These are phyloP conservation scores for Chaetomium strumarium DNA, from an alignment of 2,329 filamentous ascomycete species.

Conservation along the genomic window DNA sequence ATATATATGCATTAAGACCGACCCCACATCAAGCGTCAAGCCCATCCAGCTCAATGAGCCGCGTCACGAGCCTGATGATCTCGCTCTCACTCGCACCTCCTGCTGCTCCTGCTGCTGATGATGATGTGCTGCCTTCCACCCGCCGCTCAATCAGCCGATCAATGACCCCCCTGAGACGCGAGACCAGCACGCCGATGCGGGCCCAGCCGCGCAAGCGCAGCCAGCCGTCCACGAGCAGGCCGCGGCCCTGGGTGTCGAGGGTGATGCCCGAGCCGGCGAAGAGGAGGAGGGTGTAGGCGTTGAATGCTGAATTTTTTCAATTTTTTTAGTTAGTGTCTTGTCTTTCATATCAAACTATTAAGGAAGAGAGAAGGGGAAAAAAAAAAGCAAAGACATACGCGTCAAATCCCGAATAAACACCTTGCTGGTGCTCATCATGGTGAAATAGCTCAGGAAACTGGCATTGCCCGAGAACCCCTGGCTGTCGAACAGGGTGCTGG, in stretches of 20 bases:
- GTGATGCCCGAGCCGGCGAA: conserved; percentile 76
- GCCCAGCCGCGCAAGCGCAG: conserved; percentile 83
- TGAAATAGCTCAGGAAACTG: conserved; percentile 83
- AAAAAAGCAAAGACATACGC: conserved; percentile 48
- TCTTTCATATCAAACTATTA: no score
- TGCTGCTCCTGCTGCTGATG: conserved; percentile 44
- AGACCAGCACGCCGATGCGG: conserved; percentile 83
- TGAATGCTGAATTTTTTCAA: conserved; percentile 59
- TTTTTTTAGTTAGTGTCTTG: background rate
- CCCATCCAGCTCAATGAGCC: conserved; percentile 84
- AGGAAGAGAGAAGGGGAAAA: background rate
- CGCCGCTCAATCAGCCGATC: conserved; percentile 77
- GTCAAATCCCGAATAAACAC: conserved; percentile 88
- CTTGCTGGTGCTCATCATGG: conserved; percentile 85
- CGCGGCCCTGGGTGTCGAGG: conserved; percentile 80
- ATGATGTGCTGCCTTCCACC: conserved; percentile 25
- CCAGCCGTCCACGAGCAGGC: conserved; percentile 89
- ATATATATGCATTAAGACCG: background rate
- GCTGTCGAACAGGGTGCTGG: conserved; percentile 76
- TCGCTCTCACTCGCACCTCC: conserved; percentile 42
- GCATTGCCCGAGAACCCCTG: conserved; percentile 71
- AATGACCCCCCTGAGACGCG: conserved; percentile 75
- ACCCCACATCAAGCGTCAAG: conserved; percentile 53
- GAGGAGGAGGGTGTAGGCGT: conserved; percentile 78
- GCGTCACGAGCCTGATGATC: conserved; percentile 71